A percentile compares a stretch with the other conserved stretches of the same genome.
phyloP scores from a whole-genome alignment of 306 rosid genomes.

The Citrullus colocynthis region DNA sequence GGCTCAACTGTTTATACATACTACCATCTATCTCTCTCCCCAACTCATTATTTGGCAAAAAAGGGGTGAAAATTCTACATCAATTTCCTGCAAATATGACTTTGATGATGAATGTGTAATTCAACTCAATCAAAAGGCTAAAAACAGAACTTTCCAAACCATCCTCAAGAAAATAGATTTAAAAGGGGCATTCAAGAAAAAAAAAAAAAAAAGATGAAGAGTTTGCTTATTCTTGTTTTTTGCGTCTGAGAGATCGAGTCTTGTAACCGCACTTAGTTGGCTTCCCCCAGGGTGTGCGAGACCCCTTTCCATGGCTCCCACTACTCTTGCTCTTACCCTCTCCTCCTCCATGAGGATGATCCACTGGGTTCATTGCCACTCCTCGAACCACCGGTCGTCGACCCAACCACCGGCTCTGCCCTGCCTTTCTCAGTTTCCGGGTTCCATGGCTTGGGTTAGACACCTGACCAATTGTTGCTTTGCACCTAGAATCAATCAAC shows the following conservation, averaged over 20 bases:
- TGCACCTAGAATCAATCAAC: constrained; percentile 53
- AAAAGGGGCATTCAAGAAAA: no score
- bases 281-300: constrained; percentile 79
- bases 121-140: not conserved
- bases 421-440: constrained; percentile 63
- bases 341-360: constrained; percentile 50
- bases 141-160: not conserved
- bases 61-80: not conserved
- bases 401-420: constrained; percentile 74
- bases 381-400: constrained; percentile 67
- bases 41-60: not conserved
- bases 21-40: not conserved
- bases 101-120: not conserved
- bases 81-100: not conserved
- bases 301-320: constrained; percentile 37
- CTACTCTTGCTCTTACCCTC: constrained; percentile 75
- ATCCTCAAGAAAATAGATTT: not conserved
- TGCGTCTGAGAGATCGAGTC: constrained; percentile 62
- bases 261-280: constrained; percentile 73
- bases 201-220: not conserved
- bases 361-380: constrained; percentile 68
- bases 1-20: not conserved
- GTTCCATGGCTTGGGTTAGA: constrained; percentile 69
- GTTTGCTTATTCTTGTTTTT: no score
- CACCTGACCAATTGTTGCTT: constrained; percentile 67